These are phyloP conservation scores for Claviceps maximensis DNA, from an alignment of 2,329 filamentous ascomycete genomes.

Conservation along the genomic window DNA sequence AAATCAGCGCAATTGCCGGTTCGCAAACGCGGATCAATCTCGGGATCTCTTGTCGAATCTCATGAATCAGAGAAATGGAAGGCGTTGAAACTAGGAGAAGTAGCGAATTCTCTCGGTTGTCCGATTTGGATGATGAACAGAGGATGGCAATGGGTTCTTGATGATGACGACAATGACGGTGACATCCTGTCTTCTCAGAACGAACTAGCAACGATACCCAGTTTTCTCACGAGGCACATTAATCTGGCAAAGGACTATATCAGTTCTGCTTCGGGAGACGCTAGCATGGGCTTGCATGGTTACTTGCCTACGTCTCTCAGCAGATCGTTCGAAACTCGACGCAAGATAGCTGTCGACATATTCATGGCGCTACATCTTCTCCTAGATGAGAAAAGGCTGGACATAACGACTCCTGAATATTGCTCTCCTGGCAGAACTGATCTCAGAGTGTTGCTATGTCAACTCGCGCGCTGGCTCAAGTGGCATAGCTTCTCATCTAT, in stretches of 20 bases:
- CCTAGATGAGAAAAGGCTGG: constrained; percentile 80
- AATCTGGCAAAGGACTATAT: constrained; percentile 53
- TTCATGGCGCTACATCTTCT: constrained; percentile 71
- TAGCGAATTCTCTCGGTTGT: constrained; percentile 33
- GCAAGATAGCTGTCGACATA: constrained; percentile 50
- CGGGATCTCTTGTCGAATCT: constrained; percentile 23
- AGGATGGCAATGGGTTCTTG: constrained; percentile 60
- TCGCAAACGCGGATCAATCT: constrained; percentile 19
- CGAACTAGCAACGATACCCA: constrained; percentile 14
- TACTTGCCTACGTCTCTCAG: constrained; percentile 51
- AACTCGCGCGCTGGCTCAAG: constrained; percentile 69
- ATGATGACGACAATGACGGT: constrained; percentile 40
- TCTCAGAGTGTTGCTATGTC: constrained; percentile 62
- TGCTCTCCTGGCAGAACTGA: constrained; percentile 31
- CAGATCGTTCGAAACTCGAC: constrained; percentile 41
- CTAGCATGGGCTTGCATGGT: constrained; percentile 38
- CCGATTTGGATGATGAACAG: constrained; percentile 46
- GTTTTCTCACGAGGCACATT: constrained; percentile 39
- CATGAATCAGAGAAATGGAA: constrained; percentile 32
- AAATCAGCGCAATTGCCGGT: constrained; percentile 16
- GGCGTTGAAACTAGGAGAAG: constrained; percentile 31
- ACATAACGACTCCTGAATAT: constrained; percentile 38
- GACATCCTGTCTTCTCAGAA: constrained; percentile 16
- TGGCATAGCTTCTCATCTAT: constrained; percentile 42
- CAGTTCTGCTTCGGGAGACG: constrained; percentile 41